Conservation (phyloP, 169 alveolate species). For the Cryptosporidium canis region DNA sequence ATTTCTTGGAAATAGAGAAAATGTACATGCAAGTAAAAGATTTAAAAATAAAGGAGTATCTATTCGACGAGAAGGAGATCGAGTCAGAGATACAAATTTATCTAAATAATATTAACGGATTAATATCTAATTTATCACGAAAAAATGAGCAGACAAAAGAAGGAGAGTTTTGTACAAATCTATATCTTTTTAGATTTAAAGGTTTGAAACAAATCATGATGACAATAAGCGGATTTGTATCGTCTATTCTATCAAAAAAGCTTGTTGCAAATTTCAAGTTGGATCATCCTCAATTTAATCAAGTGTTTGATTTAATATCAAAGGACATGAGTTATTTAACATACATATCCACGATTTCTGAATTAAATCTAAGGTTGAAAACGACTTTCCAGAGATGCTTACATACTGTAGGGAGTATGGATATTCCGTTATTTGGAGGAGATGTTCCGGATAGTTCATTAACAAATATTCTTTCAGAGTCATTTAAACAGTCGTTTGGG, state of each 20-base stretch:
- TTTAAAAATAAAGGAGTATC: not conserved
- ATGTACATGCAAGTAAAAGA: not conserved
- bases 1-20: not conserved
- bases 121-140: not conserved
- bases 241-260: not conserved
- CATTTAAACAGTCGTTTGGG: conserved; percentile 3
- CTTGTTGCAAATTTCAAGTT: not conserved
- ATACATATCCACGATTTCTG: not conserved
- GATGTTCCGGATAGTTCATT: not conserved
- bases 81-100: not conserved
- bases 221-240: not conserved
- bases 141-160: not conserved
- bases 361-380: not conserved
- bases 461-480: not conserved
- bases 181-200: conserved; percentile 3
- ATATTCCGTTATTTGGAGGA: conserved; percentile 22
- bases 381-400: not conserved
- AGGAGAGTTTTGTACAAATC: not conserved
- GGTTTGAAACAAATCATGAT: not conserved
- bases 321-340: not conserved
- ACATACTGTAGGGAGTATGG: not conserved
- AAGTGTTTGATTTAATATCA: not conserved
- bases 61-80: not conserved
- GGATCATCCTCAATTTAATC: not conserved
- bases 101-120: not conserved